Evolutionary conservation across 2,329 filamentous ascomycete species (phyloP), one percentile per base, ranked within the genome.

Genomic region (Leptographium galeiforme): DNA sequence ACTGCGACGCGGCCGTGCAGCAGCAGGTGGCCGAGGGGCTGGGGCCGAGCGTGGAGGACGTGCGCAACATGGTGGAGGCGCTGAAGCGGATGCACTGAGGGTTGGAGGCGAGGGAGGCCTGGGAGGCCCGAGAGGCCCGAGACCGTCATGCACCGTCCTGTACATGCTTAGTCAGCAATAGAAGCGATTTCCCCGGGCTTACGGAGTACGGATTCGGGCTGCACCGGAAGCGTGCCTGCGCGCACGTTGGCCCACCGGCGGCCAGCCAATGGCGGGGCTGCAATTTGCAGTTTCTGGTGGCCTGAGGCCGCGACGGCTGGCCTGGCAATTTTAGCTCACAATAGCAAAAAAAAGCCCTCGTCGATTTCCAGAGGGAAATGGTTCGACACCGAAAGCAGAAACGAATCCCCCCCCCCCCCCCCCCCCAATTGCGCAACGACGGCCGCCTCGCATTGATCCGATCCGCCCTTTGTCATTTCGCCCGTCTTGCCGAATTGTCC

Each of bases 31-130:
- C 71, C 54, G 65, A 73, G 65, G 81, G 72, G 49, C 74, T 76
- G 58, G 84, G 72, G 53, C 82, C 71, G 57, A 78, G 72, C 72
- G 67, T 87, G 58, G 75, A 83, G 66, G 64, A 81, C 71, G 76
- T 85, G 68, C 72, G 81, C 49, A 77, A 76, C 51, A 61, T 81
- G 52, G 71, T 85, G 2, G 81, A 84, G 61, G 78, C 81, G 61
- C 63, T 86, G 55, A 78, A 77, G 64, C 70, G 79, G 56, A 69
- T 85, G 67, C 80, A n/a, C n/a, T n/a, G n/a, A n/a, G n/a, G n/a
- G n/a, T n/a, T n/a, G n/a, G n/a, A n/a, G n/a, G n/a, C n/a, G n/a
- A n/a, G n/a, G n/a, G n/a, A n/a, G n/a, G n/a, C n/a, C n/a, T n/a
- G n/a, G n/a, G n/a, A n/a, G n/a, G n/a, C n/a, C n/a, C n/a, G n/a